A percentile compares a stretch with the other conserved stretches of the same genome.
Evolutionary conservation across 2,329 filamentous ascomycete species (phyloP).

Genomic region (Nakataea oryzae): DNA sequence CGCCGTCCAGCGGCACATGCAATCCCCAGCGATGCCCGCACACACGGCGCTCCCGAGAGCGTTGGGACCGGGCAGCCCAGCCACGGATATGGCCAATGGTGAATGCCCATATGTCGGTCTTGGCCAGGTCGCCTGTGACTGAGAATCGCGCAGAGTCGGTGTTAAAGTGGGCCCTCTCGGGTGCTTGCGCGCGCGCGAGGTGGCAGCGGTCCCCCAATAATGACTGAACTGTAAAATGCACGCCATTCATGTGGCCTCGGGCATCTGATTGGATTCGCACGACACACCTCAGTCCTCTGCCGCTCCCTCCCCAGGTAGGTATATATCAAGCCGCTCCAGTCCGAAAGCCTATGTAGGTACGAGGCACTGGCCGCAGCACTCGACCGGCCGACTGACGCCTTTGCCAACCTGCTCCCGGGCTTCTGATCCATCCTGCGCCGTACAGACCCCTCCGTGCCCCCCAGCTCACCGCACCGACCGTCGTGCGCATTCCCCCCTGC

Average conservation of each 20-base stretch:
- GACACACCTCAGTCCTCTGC: too few relatives aligned
- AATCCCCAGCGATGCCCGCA: not conserved
- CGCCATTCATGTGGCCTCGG: not conserved
- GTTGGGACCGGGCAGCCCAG: not conserved
- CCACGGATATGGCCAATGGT: too few relatives aligned
- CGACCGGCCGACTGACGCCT: not conserved
- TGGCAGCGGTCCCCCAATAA: too few relatives aligned
- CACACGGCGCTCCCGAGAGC: not conserved
- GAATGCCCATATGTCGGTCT: too few relatives aligned
- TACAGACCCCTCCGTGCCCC: not conserved
- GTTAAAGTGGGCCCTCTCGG: not conserved
- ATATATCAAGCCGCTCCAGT: not conserved
- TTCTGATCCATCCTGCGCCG: not conserved
- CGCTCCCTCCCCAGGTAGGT: not conserved
- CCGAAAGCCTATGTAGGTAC: too few relatives aligned
- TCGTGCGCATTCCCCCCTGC: not conserved
- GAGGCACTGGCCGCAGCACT: not conserved
- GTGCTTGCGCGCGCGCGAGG: not conserved
- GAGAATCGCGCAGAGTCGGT: not conserved
- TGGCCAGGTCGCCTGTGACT: too few relatives aligned
- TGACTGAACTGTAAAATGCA: not conserved
- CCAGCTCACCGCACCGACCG: not conserved
- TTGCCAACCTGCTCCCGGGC: not conserved
- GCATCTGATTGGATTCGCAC: not conserved
- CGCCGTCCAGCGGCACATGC: not conserved